Evolutionary conservation across 2,329 filamentous ascomycete species (phyloP).

Genomic region (Talaromyces atroroseus): DNA sequence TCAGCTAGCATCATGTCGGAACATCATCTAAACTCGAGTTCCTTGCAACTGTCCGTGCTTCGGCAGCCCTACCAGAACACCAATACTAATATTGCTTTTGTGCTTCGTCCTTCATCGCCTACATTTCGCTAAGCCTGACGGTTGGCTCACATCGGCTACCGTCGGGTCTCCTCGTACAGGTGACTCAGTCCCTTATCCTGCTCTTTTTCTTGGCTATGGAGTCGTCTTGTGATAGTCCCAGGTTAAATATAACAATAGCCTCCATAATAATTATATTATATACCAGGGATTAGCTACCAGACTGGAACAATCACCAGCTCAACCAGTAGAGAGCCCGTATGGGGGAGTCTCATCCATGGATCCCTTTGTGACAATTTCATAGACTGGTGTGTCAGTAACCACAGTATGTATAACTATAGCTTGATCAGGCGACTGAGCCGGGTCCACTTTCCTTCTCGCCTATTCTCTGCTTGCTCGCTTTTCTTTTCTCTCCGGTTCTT

Average conservation of each 20-base stretch:
- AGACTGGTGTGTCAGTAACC: too few relatives aligned
- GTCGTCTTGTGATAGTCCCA: background rate
- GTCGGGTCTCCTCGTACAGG: background rate
- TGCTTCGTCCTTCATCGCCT: constrained; percentile 1
- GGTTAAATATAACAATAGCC: background rate
- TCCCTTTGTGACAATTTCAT: constrained; percentile 1
- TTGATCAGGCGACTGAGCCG: constrained; percentile 1
- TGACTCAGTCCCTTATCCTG: background rate
- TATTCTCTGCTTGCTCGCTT: background rate
- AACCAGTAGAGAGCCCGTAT: background rate
- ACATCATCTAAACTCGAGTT: background rate
- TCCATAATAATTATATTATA: background rate
- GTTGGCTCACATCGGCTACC: background rate
- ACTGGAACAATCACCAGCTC: background rate
- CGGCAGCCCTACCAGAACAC: constrained; percentile 1
- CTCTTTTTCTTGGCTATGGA: background rate
- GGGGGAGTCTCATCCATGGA: background rate
- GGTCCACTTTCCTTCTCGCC: constrained; percentile 4
- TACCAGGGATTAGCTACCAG: background rate
- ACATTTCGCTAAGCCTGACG: background rate
- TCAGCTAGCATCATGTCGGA: background rate
- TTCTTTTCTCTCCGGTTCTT: background rate
- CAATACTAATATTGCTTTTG: background rate
- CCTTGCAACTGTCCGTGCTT: background rate
- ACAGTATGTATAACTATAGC: background rate